These are phyloP conservation scores for Pseudocercospora musae DNA, from an alignment of 2,329 filamentous ascomycete genomes.

Conservation along the genomic window DNA sequence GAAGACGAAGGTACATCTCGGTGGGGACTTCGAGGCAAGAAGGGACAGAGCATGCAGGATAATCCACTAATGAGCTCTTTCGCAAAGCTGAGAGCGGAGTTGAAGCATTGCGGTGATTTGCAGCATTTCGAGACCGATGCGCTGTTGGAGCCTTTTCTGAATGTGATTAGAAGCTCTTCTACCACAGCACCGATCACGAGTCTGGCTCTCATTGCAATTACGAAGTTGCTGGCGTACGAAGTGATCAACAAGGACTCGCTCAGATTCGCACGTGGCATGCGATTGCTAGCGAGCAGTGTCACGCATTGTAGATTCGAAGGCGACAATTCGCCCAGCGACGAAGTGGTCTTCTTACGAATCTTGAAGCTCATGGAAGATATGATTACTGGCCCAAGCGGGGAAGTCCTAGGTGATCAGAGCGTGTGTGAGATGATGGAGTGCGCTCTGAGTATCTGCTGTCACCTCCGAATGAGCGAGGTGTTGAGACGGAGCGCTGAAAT, in stretches of 20 bases:
- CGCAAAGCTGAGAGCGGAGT: constrained; percentile 79
- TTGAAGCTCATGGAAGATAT: constrained; percentile 98
- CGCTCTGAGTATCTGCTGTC: constrained; percentile 93
- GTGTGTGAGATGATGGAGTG: constrained; percentile 99
- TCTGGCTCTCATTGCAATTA: constrained; percentile 85
- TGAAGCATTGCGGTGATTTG: constrained; percentile 85
- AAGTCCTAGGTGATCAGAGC: constrained; percentile 93
- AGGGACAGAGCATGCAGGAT: constrained; percentile 94
- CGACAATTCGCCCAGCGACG: constrained; percentile 89
- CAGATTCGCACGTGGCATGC: constrained; percentile 88
- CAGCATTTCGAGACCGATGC: constrained; percentile 82
- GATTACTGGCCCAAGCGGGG: constrained; percentile 88
- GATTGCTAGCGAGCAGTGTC: constrained; percentile 87
- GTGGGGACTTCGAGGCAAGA: constrained; percentile 85
- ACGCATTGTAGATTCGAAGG: constrained; percentile 98
- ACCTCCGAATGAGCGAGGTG: constrained; percentile 85
- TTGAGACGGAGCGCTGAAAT: constrained; percentile 89
- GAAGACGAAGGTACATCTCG: constrained; percentile 59
- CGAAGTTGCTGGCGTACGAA: constrained; percentile 94
- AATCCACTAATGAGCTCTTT: constrained; percentile 96
- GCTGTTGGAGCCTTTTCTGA: constrained; percentile 87
- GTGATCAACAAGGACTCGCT: constrained; percentile 82
- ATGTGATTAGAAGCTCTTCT: constrained; percentile 93
- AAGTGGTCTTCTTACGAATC: constrained; percentile 91
- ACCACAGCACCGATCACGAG: constrained; percentile 96